Percentiles rank a stretch among this genome's conserved stretches.
Conservation (phyloP, 2,329 filamentous ascomycete genomes). For the Apiospora kogelbergensis region DNA sequence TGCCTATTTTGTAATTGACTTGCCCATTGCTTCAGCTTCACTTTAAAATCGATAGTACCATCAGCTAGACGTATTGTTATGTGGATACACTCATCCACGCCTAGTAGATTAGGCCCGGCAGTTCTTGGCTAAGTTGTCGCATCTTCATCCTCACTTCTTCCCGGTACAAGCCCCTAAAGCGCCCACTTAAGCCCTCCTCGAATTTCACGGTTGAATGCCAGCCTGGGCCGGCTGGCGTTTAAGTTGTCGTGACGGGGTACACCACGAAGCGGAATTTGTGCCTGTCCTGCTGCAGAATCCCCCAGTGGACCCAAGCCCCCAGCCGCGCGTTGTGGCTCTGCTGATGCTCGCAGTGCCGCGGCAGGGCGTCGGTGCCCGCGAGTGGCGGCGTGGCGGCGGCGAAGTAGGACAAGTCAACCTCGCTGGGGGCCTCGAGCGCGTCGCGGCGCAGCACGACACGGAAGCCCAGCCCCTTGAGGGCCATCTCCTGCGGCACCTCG, state of each 20-base stretch:
- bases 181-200: no score
- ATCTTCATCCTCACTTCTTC: no score
- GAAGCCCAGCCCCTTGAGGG: not conserved
- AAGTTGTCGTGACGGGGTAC: not conserved
- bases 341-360: not conserved
- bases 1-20: no score
- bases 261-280: not conserved
- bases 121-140: not conserved
- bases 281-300: not conserved
- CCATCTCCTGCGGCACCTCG: not conserved
- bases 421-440: not conserved
- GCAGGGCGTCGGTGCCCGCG: not conserved
- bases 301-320: not conserved
- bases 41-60: not conserved
- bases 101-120: not conserved
- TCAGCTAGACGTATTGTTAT: not conserved
- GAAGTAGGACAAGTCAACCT: not conserved
- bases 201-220: no score
- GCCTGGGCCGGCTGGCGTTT: no score
- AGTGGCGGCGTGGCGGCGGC: no score
- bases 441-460: not conserved
- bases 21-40: not conserved
- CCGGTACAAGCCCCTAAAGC: no score
- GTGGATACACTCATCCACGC: not conserved
- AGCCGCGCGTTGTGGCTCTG: not conserved